A percentile compares a stretch with the other conserved stretches of the same genome.
Conservation (phyloP, 2,329 filamentous ascomycete genomes). For the Colletotrichum sp. region DNA sequence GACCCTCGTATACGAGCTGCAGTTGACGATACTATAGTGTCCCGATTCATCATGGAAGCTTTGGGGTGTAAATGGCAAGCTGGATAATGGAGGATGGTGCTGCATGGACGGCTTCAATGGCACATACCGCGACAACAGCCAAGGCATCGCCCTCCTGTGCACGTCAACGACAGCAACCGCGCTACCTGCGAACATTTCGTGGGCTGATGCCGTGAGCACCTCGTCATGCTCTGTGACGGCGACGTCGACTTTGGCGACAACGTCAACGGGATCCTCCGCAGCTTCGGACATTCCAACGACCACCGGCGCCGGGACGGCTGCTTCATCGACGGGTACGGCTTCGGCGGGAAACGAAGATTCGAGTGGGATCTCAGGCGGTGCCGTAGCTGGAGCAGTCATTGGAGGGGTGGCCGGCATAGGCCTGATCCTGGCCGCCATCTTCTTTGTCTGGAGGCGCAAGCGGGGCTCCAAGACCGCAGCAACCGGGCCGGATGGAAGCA, state of each 20-base stretch:
- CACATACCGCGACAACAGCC: background rate
- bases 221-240: background rate
- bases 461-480: rapidly evolving
- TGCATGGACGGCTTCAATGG: background rate
- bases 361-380: background rate
- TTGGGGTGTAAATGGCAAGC: background rate
- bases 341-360: background rate
- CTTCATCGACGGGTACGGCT: background rate
- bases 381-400: background rate
- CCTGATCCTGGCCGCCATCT: background rate
- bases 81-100: background rate
- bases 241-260: background rate
- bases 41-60: background rate
- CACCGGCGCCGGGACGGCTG: background rate
- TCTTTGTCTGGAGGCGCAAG: background rate
- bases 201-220: background rate
- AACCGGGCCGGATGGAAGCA: background rate
- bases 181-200: background rate
- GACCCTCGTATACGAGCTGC: background rate
- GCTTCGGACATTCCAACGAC: background rate
- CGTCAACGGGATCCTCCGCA: rapidly evolving
- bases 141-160: background rate
- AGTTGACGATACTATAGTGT: background rate
- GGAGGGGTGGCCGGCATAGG: background rate
- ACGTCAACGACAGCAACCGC: background rate